A percentile compares a stretch with the other conserved stretches of the same genome.
Conservation (phyloP, 176 grass and related monocot genomes). For the Chloris gayana region DNA sequence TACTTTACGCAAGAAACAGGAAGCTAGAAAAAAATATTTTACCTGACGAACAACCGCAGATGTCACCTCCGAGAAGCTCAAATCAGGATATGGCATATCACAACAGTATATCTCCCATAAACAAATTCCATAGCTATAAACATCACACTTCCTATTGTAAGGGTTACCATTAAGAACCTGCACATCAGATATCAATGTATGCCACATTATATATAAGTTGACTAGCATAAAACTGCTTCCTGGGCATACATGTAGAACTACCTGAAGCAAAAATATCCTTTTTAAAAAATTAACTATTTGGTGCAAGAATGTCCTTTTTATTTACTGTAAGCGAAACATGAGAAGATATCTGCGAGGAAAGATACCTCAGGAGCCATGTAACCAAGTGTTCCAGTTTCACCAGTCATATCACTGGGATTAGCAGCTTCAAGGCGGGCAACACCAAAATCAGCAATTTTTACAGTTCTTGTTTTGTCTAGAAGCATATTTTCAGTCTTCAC, state of each 20-base stretch:
- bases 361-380: slow-evolving; percentile 99
- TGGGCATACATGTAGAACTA: not conserved
- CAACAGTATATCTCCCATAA: slow-evolving; percentile 96
- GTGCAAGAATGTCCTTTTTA: too few species aligned
- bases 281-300: too few species aligned
- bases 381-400: slow-evolving; percentile 95
- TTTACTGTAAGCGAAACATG: not conserved
- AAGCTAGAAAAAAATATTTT: not conserved
- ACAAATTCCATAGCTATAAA: slow-evolving; percentile 95
- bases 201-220: slow-evolving; percentile 1
- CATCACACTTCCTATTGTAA: slow-evolving; percentile 97
- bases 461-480: slow-evolving; percentile 80
- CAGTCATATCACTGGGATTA: slow-evolving; percentile 95
- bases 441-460: slow-evolving; percentile 97
- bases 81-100: slow-evolving; percentile 95
- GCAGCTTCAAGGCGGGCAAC: slow-evolving; percentile 85
- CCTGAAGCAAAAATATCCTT: not conserved
- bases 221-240: slow-evolving; percentile 4
- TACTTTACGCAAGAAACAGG: not conserved
- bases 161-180: slow-evolving; percentile 97
- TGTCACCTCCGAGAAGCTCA: slow-evolving; percentile 90
- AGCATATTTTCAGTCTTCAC: slow-evolving; percentile 99
- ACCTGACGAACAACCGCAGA: slow-evolving; percentile 98
- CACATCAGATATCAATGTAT: slow-evolving; percentile 23
- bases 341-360: not conserved